Conservation (phyloP, 108 stramenopile species). For the Discostella stelligeroides region DNA sequence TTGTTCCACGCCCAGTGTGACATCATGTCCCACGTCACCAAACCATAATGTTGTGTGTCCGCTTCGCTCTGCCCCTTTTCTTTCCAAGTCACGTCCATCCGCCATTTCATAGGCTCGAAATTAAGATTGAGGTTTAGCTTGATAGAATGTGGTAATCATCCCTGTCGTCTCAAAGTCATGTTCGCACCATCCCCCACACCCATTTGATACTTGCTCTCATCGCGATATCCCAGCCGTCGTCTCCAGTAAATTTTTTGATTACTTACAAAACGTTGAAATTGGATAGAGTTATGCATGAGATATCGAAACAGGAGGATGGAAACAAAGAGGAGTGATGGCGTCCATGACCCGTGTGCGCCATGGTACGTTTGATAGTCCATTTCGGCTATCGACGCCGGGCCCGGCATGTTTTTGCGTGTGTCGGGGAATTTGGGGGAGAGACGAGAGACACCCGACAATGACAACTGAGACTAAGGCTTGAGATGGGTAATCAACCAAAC, state of each 20-base stretch:
- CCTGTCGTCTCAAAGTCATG: constrained; percentile 43
- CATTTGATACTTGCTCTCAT: constrained; percentile 49
- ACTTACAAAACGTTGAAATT: constrained; percentile 33
- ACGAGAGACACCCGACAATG: constrained; percentile 97
- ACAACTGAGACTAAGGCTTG: too few relatives aligned
- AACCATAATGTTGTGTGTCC: too few relatives aligned
- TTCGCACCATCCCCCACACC: constrained; percentile 50
- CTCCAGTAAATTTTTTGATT: constrained; percentile 45
- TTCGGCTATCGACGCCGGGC: background rate
- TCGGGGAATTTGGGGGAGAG: constrained; percentile 63
- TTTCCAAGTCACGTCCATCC: too few relatives aligned
- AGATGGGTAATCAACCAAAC: too few relatives aligned
- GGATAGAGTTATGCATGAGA: constrained; percentile 22
- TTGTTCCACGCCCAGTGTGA: too few relatives aligned
- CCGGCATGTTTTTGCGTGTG: background rate
- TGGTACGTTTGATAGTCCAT: constrained; percentile 35
- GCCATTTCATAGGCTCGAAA: too few relatives aligned
- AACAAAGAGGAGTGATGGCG: constrained; percentile 26
- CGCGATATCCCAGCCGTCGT: constrained; percentile 47
- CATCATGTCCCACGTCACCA: too few relatives aligned
- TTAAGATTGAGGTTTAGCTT: too few relatives aligned
- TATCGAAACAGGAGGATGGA: constrained; percentile 8
- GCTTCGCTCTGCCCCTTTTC: too few relatives aligned
- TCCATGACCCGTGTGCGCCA: constrained; percentile 44
- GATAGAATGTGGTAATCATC: too few relatives aligned